Conservation (phyloP, 176 grass and related monocot species). For the Cenchrus americanus region DNA sequence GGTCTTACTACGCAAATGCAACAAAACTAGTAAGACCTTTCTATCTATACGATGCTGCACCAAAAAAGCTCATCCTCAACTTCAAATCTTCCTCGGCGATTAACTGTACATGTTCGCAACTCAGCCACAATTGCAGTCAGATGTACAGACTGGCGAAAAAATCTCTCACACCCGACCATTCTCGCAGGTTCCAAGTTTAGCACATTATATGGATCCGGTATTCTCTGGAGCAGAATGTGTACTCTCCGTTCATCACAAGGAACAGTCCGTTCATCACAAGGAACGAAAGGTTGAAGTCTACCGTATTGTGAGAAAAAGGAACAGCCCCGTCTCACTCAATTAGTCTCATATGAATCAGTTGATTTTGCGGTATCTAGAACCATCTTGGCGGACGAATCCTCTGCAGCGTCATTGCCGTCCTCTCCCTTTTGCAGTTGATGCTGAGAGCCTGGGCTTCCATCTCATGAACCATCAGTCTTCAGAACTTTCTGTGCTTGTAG, state of each 20-base stretch:
- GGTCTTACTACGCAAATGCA: constrained; percentile 21
- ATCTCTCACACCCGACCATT: constrained; percentile 25
- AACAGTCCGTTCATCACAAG: constrained; percentile 19
- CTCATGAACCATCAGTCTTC: constrained; percentile 39
- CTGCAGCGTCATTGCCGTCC: constrained; percentile 24
- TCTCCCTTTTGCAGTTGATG: constrained; percentile 32
- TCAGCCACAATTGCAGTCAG: constrained; percentile 37
- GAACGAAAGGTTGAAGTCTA: constrained; percentile 24
- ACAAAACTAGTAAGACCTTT: constrained; percentile 17
- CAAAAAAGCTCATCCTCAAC: constrained; percentile 13
- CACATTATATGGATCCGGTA: neutral
- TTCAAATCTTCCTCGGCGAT: constrained; percentile 17
- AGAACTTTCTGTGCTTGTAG: constrained; percentile 7
- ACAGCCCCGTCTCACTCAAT: constrained; percentile 52
- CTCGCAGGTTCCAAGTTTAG: constrained; percentile 1
- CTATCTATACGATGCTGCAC: neutral
- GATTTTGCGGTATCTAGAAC: constrained; percentile 33
- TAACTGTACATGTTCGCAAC: constrained; percentile 50
- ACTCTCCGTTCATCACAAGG: constrained; percentile 12
- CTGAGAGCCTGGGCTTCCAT: constrained; percentile 42
- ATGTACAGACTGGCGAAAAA: constrained; percentile 37
- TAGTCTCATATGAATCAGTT: constrained; percentile 43
- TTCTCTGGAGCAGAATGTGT: constrained; percentile 20
- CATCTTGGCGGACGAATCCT: constrained; percentile 37
- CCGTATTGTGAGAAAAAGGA: constrained; percentile 20